Conservation (phyloP, 2,329 filamentous ascomycete genomes). For the Plectosphaerella cucumerina region DNA sequence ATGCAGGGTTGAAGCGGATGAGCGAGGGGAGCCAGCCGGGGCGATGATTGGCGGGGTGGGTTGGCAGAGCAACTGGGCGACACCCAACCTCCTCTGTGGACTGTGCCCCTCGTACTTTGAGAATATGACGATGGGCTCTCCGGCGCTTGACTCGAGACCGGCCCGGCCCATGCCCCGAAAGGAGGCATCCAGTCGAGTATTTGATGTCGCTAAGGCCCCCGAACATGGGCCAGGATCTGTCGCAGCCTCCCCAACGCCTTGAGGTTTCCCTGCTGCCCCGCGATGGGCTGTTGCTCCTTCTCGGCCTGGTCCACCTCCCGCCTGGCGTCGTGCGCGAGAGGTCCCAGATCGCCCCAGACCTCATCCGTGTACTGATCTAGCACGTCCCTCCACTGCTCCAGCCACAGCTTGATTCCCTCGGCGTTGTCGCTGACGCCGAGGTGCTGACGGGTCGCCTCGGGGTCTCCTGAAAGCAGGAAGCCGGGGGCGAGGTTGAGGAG, state of each 20-base stretch:
- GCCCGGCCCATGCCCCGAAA: not conserved
- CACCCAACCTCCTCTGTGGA: not conserved
- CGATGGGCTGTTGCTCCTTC: not conserved
- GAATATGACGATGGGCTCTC: no score
- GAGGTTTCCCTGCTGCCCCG: constrained; percentile 9
- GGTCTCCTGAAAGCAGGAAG: constrained; percentile 24
- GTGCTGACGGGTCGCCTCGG: constrained; percentile 14
- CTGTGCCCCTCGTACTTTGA: no score
- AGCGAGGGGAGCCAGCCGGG: not conserved
- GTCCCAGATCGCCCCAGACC: constrained; percentile 62
- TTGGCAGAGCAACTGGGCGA: not conserved
- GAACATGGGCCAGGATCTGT: constrained; percentile 32
- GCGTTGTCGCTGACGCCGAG: constrained; percentile 33
- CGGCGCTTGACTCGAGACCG: no score
- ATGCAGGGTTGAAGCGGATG: not conserved
- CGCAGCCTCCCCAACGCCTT: constrained; percentile 29
- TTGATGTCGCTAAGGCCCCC: constrained; percentile 16
- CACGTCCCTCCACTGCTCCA: constrained; percentile 52
- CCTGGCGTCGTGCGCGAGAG: constrained; percentile 51
- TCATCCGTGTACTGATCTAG: constrained; percentile 57
- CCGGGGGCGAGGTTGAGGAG: constrained; percentile 48
- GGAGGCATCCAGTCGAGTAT: not conserved
- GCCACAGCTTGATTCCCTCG: constrained; percentile 41
- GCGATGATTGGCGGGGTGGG: not conserved
- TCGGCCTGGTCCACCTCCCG: constrained; percentile 44